Percentiles rank a stretch among this genome's conserved stretches.
These are phyloP conservation scores for Halenospora varia DNA, from an alignment of 495 filamentous ascomycete species.

Conservation along the genomic window DNA sequence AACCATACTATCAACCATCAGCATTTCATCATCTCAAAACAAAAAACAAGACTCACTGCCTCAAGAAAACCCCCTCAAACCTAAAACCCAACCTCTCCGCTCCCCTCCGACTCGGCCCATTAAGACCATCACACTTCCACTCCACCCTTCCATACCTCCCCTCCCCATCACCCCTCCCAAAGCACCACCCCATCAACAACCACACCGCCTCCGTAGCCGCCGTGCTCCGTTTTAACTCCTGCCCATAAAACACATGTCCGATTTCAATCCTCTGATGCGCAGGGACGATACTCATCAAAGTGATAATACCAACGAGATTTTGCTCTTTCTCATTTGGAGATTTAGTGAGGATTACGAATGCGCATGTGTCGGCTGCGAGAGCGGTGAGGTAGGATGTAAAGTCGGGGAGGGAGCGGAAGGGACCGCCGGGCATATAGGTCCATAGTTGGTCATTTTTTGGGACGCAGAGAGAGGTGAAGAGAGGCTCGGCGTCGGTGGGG, in stretches of 20 bases:
- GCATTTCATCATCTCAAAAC: not conserved
- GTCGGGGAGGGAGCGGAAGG: constrained; percentile 29
- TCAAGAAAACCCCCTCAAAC: constrained; percentile 50
- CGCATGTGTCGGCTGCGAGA: constrained; percentile 22
- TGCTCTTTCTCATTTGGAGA: no score
- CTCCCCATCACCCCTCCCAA: constrained; percentile 48
- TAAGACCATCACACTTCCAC: constrained; percentile 54
- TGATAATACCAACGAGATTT: constrained; percentile 34
- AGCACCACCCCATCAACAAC: constrained; percentile 39
- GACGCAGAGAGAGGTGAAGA: constrained; percentile 38
- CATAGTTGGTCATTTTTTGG: constrained; percentile 35
- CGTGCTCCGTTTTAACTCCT: constrained; percentile 41
- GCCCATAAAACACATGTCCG: constrained; percentile 44
- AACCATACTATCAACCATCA: constrained; percentile 32
- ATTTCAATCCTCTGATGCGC: constrained; percentile 42
- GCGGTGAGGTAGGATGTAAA: constrained; percentile 30
- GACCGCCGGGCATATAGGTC: constrained; percentile 43
- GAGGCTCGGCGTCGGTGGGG: constrained; percentile 31
- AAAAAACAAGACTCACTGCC: constrained; percentile 31
- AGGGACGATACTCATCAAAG: constrained; percentile 39
- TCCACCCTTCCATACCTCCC: constrained; percentile 53
- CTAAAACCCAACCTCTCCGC: constrained; percentile 49
- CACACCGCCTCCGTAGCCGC: constrained; percentile 49
- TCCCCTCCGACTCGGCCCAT: constrained; percentile 42
- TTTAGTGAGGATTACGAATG: constrained; percentile 31